Base-by-base conservation (phyloP, 2,329 filamentous ascomycete genomes). In the Curvularia lunata region DNA sequence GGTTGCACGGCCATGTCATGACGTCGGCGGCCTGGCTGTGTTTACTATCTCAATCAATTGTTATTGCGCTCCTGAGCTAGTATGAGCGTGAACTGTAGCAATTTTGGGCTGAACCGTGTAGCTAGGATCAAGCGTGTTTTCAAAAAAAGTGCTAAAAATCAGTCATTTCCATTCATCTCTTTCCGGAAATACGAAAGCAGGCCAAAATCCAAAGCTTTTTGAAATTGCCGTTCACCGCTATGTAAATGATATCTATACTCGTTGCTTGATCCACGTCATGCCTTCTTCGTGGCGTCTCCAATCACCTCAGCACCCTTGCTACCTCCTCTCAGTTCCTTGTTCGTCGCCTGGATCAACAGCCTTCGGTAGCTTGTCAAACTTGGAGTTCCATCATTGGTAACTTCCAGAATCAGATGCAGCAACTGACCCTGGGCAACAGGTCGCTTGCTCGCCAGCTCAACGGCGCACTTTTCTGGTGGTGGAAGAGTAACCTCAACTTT, bases 381-480 rank as follows among this genome's bases (percentile, higher is more conserved):
- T 19, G 79, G 79, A 3, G 68, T 70, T 1, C 81, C 82, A 19
- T 73, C 66, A 53, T 83, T 79, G 7, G 70, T 79, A 4, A 84
- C 81, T 61, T 83, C 80, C 1, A 85, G 71, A 25, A 85, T 79
- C 38, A 84, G 59, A 68, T 84, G 82, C 60, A 83, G 70, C 42
- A 78, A 59, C 66, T 83, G 77, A 3, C 82, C 82, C 51, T 73
- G 71, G 4, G 65, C 69, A 28, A 79, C 59, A 12, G 77, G 71
- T 43, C 75, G 69, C 19, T 73, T 65, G 37, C 78, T 74, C 45
- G 67, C 67, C 8, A 76, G 54, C 9, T 77, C 74, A 9, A 74
- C 78, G 38, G 77, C 81, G 34, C 70, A 75, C 59, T 78, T 77
- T 19, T 81, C 79, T 0, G 77, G 73, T 3, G 69, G 65, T 4